Evolutionary conservation across 306 rosid species (phyloP).

Genomic region (Sophora flavescens): DNA sequence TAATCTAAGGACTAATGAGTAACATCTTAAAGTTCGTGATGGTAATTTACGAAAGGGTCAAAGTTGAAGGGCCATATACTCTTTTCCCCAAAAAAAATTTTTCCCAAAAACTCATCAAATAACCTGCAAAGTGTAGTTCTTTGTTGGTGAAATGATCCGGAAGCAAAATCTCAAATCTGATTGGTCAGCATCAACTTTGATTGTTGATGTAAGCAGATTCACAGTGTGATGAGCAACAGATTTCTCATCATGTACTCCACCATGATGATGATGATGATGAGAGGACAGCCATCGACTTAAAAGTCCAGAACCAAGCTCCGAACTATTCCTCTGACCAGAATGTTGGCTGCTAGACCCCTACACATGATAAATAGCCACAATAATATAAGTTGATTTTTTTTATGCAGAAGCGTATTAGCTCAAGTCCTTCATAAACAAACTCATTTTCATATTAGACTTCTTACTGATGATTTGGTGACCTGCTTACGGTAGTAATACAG

Average conservation of each 20-base stretch:
- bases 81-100: not conserved
- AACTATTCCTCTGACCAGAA: constrained; percentile 96
- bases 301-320: constrained; percentile 99
- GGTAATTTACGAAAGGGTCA: not conserved
- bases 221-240: constrained; percentile 99
- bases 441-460: constrained; percentile 51
- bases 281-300: constrained; percentile 98
- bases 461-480: constrained; percentile 89
- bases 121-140: constrained; percentile 98
- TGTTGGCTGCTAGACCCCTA: constrained; percentile 87
- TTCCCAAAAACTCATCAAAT: constrained; percentile 44
- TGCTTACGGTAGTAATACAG: constrained; percentile 98
- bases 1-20: too few species aligned
- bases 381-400: constrained; percentile 35
- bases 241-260: constrained; percentile 99
- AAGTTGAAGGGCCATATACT: not conserved
- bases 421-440: constrained; percentile 33
- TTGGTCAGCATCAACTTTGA: constrained; percentile 99
- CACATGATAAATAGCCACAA: constrained; percentile 45
- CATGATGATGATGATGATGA: constrained; percentile 70
- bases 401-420: constrained; percentile 36
- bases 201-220: constrained; percentile 96
- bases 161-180: constrained; percentile 98
- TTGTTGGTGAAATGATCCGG: constrained; percentile 98
- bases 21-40: not conserved